phyloP scores from a whole-genome alignment of 2,329 filamentous ascomycete genomes.

The Cladosporium velox region DNA sequence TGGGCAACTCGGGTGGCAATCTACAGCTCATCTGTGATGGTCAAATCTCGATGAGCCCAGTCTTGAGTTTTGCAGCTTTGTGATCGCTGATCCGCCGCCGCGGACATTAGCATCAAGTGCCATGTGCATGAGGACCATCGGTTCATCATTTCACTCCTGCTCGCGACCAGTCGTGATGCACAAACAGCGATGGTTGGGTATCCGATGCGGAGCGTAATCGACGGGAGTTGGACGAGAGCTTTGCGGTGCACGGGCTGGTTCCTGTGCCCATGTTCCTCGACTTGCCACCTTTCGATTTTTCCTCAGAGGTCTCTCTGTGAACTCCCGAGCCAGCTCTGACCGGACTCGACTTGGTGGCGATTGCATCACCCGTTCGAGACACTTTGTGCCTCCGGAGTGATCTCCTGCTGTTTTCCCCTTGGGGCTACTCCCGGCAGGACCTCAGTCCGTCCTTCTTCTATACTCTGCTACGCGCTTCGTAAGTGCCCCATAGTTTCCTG shows the following conservation, averaged over 20 bases:
- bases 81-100: not conserved
- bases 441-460: not conserved
- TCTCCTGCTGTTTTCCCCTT: slow-evolving; percentile 3
- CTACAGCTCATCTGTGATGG: not conserved
- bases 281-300: slow-evolving; percentile 1
- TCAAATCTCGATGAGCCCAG: not conserved
- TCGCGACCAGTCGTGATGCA: not conserved
- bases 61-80: not conserved
- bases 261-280: not conserved
- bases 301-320: not conserved
- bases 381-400: not conserved
- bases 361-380: not conserved
- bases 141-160: slow-evolving; percentile 1
- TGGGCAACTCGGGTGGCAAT: not conserved
- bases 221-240: not conserved
- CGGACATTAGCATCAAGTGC: not conserved
- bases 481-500: not conserved
- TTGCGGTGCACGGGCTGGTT: slow-evolving; percentile 3
- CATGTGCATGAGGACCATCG: not conserved
- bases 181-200: not conserved
- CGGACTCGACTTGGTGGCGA: not conserved
- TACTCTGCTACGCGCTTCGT: not conserved
- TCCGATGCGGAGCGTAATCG: not conserved
- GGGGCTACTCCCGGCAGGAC: not conserved
- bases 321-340: not conserved